Conservation (phyloP, 768 basidiomycete species). For the Pleurotus djamor region DNA sequence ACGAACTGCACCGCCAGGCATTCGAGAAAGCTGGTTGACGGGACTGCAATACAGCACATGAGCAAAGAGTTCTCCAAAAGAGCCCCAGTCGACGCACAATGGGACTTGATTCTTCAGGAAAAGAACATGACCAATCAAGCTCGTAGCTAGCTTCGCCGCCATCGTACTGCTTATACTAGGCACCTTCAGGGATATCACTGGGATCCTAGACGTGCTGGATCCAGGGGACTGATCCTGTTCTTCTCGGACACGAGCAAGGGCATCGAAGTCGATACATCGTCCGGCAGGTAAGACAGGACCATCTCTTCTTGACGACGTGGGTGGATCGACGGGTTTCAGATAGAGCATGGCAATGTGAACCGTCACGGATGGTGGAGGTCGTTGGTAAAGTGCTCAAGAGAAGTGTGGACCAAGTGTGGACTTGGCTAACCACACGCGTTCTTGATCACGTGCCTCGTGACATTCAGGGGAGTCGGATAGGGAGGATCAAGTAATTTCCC, state of each 20-base stretch:
- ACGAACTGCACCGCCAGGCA: constrained; percentile 46
- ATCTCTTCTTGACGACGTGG: no score
- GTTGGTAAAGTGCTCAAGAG: no score
- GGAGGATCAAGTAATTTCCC: no score
- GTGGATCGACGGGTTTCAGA: no score
- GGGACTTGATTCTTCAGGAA: constrained; percentile 81
- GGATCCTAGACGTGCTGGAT: constrained; percentile 17
- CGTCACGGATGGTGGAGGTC: no score
- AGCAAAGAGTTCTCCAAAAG: background rate
- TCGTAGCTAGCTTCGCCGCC: constrained; percentile 63
- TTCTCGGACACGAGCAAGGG: background rate
- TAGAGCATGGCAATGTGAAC: no score
- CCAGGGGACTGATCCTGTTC: background rate
- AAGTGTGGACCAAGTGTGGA: no score
- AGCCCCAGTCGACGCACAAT: constrained; percentile 49
- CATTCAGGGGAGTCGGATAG: no score
- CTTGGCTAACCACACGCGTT: no score
- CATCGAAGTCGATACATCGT: background rate
- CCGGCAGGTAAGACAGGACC: no score
- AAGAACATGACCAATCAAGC: constrained; percentile 65
- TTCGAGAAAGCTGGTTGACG: constrained; percentile 57
- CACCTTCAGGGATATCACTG: constrained; percentile 42
- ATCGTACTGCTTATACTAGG: constrained; percentile 52
- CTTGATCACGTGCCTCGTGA: no score
- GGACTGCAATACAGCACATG: constrained; percentile 40